Evolutionary conservation across 208 protist species (phyloP).

Genomic region (Leishmania tarentolae): DNA sequence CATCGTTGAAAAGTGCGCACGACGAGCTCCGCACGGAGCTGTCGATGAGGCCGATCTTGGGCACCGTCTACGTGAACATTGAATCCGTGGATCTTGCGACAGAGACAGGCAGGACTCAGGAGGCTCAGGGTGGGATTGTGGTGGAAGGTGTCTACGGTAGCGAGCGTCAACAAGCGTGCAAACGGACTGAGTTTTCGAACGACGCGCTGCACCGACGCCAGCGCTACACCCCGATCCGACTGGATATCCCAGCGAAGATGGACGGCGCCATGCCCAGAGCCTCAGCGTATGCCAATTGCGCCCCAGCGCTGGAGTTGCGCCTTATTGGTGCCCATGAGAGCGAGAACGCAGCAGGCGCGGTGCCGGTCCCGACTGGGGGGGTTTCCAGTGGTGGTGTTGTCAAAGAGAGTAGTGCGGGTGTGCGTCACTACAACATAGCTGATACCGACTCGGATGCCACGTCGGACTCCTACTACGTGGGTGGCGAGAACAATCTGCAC

Average conservation of each 20-base stretch:
- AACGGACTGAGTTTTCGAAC: conserved; percentile 37
- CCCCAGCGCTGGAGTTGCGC: conserved; percentile 41
- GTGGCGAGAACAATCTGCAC: conserved; percentile 43
- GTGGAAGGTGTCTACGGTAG: conserved; percentile 45
- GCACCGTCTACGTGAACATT: conserved; percentile 79
- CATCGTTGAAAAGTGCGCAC: conserved; percentile 66
- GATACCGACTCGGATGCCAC: conserved; percentile 15
- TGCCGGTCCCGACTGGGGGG: background rate
- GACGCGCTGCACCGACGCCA: conserved; percentile 29
- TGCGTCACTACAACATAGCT: background rate
- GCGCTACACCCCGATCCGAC: conserved; percentile 39
- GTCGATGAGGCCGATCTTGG: conserved; percentile 35
- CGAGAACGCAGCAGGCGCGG: background rate
- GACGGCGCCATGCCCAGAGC: background rate
- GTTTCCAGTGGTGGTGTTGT: background rate
- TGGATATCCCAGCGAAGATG: conserved; percentile 34
- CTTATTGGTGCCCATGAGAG: conserved; percentile 23
- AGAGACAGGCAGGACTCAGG: conserved; percentile 34
- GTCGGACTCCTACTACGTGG: conserved; percentile 23
- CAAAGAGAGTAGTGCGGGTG: background rate
- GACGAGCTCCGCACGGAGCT: conserved; percentile 63
- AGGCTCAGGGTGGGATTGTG: conserved; percentile 44
- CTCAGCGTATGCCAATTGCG: background rate
- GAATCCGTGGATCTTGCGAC: conserved; percentile 52
- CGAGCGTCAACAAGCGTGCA: conserved; percentile 44